Conservation (phyloP, 2,329 filamentous ascomycete species). For the Xylaria hypoxylon region DNA sequence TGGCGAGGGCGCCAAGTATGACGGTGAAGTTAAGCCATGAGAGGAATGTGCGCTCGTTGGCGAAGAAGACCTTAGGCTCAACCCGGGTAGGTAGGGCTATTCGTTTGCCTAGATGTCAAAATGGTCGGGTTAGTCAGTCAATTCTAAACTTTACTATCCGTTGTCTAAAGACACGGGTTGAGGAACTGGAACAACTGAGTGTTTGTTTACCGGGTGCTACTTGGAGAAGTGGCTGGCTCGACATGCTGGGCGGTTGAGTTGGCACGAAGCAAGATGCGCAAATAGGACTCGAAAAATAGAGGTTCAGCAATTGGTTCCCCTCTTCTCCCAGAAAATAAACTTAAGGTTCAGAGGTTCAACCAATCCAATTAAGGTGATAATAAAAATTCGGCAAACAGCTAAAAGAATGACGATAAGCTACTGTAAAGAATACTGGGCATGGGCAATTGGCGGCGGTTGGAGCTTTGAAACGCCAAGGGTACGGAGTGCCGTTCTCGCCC, state of each 20-base stretch:
- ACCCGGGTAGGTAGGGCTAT: conserved; percentile 98
- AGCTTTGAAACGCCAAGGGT: neutral
- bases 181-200: conserved; percentile 11
- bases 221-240: conserved; percentile 94
- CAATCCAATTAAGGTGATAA: conserved; percentile 14
- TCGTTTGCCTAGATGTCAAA: conserved; percentile 80
- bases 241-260: conserved; percentile 71
- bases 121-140: conserved; percentile 14
- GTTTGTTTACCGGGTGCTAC: conserved; percentile 80
- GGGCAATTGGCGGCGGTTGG: too few species aligned
- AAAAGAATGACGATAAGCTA: conserved; percentile 23
- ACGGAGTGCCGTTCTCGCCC: neutral
- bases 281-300: neutral
- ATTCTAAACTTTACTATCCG: neutral
- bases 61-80: conserved; percentile 99
- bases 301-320: conserved; percentile 10
- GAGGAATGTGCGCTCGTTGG: conserved; percentile 98
- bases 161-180: conserved; percentile 5
- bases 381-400: conserved; percentile 10
- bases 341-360: neutral
- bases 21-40: conserved; percentile 99
- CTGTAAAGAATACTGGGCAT: conserved; percentile 19
- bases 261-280: conserved; percentile 5
- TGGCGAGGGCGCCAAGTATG: conserved; percentile 93
- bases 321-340: conserved; percentile 1